Evolutionary conservation across 2,329 filamentous ascomycete genomes (phyloP).

Genomic region (Colletotrichum salicis): DNA sequence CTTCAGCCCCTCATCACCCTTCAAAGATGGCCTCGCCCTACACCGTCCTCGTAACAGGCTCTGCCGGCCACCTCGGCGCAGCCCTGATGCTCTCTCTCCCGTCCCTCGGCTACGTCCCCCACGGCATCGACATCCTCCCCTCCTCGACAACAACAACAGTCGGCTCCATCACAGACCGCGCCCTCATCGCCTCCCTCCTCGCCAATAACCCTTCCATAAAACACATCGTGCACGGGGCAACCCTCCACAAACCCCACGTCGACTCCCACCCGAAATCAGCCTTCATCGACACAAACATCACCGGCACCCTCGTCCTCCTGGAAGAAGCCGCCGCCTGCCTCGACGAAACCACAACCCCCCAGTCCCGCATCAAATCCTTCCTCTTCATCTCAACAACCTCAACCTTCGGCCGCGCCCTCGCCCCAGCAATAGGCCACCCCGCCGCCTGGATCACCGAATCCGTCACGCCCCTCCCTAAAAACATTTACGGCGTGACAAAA

Average conservation of each 20-base stretch:
- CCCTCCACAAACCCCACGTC: constrained; percentile 60
- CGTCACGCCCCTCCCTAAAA: constrained; percentile 54
- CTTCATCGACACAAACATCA: constrained; percentile 57
- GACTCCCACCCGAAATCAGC: constrained; percentile 54
- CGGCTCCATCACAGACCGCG: constrained; percentile 51
- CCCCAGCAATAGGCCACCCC: constrained; percentile 46
- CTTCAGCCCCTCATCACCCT: too few relatives aligned
- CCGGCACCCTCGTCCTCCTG: constrained; percentile 54
- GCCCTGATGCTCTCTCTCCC: constrained; percentile 57
- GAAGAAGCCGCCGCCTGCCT: constrained; percentile 47
- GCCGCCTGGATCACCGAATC: constrained; percentile 57
- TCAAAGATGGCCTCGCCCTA: constrained; percentile 8
- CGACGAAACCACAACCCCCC: too few relatives aligned
- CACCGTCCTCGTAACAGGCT: constrained; percentile 57
- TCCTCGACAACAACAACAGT: constrained; percentile 48
- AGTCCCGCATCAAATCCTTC: constrained; percentile 48
- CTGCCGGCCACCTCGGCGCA: constrained; percentile 57
- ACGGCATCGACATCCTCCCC: constrained; percentile 56
- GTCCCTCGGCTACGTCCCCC: constrained; percentile 49
- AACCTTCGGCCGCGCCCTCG: constrained; percentile 54
- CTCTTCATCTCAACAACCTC: constrained; percentile 59
- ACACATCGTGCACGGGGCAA: constrained; percentile 57
- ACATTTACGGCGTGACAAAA: constrained; percentile 62
- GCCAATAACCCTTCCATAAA: constrained; percentile 44
- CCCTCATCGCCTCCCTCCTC: constrained; percentile 47